Evolutionary conservation across 495 filamentous ascomycete genomes (phyloP), one percentile per base, ranked within the genome.

Genomic region (Tuber umbilicatum): DNA sequence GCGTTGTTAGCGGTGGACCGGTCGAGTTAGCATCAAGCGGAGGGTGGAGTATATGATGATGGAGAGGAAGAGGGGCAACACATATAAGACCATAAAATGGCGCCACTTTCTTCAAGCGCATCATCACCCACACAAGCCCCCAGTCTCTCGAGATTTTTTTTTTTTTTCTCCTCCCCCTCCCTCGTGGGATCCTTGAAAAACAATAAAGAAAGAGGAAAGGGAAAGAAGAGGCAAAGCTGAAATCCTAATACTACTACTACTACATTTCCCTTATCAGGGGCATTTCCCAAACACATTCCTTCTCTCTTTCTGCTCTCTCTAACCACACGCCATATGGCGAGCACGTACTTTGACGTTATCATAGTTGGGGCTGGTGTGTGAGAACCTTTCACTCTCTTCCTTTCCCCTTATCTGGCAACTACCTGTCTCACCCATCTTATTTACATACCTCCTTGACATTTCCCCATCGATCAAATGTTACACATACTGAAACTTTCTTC

Each of bases 301-400:
- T 31, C 9, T 60, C 50, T 31, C 14, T 14, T 14, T 5, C 41
- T 60, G 37, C 38, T 76, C 41, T 73, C 21, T 35, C 40, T 21
- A 21, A 42, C 47, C 68, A 40, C 41, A 37, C 43, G 45, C 14
- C 67, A 69, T 74, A 74, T 47, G 77, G 68, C 77, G 23, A 45
- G 69, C 72, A 74, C 75, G 10, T 78, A 60, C 31, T 72, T 79
- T 68, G 77, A 79, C 74, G 69, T 78, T 74, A 73, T 78, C 40
- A 78, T 79, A 74, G 77, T 79, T 74, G 77, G 77, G 72, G 75
- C 77, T 21, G 77, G 77, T 79, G 72, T 79, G 75, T 79, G 69
- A 69, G 43, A 73, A 60, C 55, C 55, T 74, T 64, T 68, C 73
- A 70, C 47, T 78, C 64, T 55, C 31, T 40, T 35, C 27, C 31